Percentiles rank a stretch among this genome's conserved stretches.
Conservation (phyloP, 352 stramenopile genomes). For the Phytophthora sansomeana region DNA sequence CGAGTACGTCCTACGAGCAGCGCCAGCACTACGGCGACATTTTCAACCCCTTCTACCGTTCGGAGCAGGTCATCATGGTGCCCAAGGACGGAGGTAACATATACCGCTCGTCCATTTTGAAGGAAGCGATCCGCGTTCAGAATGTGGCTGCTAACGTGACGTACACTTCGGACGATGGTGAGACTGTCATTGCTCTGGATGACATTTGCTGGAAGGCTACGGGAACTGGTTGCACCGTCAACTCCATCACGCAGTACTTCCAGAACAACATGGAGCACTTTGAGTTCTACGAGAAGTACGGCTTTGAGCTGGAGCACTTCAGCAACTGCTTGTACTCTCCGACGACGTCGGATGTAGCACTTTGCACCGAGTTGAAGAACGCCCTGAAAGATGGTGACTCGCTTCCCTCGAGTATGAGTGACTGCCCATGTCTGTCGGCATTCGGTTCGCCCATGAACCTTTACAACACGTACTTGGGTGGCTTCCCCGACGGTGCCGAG, state of each 20-base stretch:
- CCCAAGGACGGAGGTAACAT: constrained; percentile 70
- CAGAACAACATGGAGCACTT: constrained; percentile 72
- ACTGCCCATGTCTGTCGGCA: constrained; percentile 66
- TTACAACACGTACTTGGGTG: constrained; percentile 73
- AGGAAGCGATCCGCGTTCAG: constrained; percentile 62
- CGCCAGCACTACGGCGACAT: constrained; percentile 64
- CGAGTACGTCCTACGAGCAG: constrained; percentile 63
- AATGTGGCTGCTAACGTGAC: constrained; percentile 48
- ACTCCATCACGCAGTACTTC: constrained; percentile 73
- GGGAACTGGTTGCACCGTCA: constrained; percentile 61
- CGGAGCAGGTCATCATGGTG: constrained; percentile 73
- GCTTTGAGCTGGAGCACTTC: constrained; percentile 61
- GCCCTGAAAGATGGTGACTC: constrained; percentile 44
- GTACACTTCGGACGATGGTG: constrained; percentile 39
- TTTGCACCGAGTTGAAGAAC: constrained; percentile 52
- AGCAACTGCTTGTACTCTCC: constrained; percentile 68
- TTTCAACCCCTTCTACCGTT: constrained; percentile 79
- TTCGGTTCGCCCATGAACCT: constrained; percentile 77
- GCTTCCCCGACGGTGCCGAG: constrained; percentile 56
- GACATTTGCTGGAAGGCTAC: constrained; percentile 80
- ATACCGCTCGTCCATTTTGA: constrained; percentile 55
- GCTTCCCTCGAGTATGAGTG: constrained; percentile 61
- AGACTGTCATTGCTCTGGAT: constrained; percentile 40
- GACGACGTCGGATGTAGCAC: constrained; percentile 54
- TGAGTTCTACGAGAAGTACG: constrained; percentile 64